phyloP scores from a whole-genome alignment of 257 asterid species.

The Striga asiatica region DNA sequence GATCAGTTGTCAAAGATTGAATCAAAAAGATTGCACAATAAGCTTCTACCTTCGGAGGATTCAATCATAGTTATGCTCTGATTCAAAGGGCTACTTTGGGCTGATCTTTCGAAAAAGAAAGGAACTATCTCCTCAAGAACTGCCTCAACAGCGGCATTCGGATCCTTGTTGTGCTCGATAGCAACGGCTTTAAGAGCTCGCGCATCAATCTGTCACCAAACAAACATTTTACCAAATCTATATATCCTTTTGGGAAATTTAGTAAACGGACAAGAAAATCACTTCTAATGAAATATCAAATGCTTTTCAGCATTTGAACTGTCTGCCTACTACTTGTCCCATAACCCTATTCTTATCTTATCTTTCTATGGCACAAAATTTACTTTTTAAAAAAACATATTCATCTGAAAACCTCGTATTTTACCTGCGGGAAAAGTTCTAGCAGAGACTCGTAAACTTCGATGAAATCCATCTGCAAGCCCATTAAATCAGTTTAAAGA shows the following conservation, averaged over 20 bases:
- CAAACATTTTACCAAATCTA: not conserved
- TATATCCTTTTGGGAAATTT: not conserved
- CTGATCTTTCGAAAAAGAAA: conserved; percentile 28
- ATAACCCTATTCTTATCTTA: no score
- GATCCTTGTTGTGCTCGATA: conserved; percentile 62
- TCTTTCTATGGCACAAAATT: no score
- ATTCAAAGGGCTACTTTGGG: conserved; percentile 19
- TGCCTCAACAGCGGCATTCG: conserved; percentile 50
- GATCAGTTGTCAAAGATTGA: no score
- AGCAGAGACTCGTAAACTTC: conserved; percentile 19
- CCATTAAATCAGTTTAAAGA: conserved; percentile 14
- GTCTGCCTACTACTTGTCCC: no score
- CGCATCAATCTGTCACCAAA: conserved; percentile 47
- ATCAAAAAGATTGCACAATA: not conserved
- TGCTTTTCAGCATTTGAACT: not conserved
- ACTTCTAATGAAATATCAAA: not conserved
- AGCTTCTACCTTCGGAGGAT: conserved; percentile 29
- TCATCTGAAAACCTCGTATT: not conserved
- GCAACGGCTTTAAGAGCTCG: conserved; percentile 80
- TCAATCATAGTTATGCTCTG: conserved; percentile 8
- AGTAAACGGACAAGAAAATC: not conserved
- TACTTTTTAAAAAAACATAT: not conserved
- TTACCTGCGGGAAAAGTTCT: conserved; percentile 43
- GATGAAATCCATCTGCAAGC: conserved; percentile 22
- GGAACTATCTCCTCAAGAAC: conserved; percentile 71